Conservation (phyloP, 2,329 filamentous ascomycete species). For the Hypoxylon sp. region DNA sequence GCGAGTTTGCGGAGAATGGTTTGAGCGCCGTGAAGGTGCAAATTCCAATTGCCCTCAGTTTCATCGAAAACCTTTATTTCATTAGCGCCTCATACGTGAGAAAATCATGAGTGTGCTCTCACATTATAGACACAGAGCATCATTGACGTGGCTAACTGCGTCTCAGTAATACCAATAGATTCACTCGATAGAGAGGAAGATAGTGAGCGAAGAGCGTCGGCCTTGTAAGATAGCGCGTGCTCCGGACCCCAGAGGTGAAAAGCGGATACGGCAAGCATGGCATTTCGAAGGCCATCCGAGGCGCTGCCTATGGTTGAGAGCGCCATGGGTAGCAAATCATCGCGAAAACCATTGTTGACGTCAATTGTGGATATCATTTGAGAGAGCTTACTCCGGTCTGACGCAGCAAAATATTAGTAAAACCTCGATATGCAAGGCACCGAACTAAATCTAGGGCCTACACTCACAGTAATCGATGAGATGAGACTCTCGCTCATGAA, state of each 20-base stretch:
- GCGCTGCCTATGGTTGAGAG: conserved; percentile 55
- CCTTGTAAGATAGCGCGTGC: conserved; percentile 60
- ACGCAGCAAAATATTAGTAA: conserved; percentile 31
- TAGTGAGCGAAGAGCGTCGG: conserved; percentile 58
- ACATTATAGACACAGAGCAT: conserved; percentile 67
- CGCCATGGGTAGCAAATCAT: conserved; percentile 63
- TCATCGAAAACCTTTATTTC: conserved; percentile 62
- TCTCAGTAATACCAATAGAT: conserved; percentile 53
- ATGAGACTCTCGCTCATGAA: conserved; percentile 52
- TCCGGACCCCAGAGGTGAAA: conserved; percentile 59
- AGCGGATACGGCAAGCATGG: conserved; percentile 62
- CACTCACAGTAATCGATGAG: conserved; percentile 53
- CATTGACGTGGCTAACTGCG: conserved; percentile 64
- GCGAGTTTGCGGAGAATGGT: conserved; percentile 54
- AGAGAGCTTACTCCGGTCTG: conserved; percentile 59
- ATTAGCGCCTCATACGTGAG: conserved; percentile 32
- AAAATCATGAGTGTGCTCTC: conserved; percentile 35
- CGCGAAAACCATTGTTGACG: conserved; percentile 63
- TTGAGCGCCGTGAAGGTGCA: conserved; percentile 62
- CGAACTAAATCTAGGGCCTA: not conserved
- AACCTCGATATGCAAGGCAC: not conserved
- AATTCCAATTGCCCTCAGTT: conserved; percentile 62
- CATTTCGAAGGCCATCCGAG: conserved; percentile 59
- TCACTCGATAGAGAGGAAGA: conserved; percentile 56
- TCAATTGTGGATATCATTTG: conserved; percentile 64